Evolutionary conservation across 2,329 filamentous ascomycete genomes (phyloP), one percentile per base, ranked within the genome.

Genomic region (Paecilomyces niveus): DNA sequence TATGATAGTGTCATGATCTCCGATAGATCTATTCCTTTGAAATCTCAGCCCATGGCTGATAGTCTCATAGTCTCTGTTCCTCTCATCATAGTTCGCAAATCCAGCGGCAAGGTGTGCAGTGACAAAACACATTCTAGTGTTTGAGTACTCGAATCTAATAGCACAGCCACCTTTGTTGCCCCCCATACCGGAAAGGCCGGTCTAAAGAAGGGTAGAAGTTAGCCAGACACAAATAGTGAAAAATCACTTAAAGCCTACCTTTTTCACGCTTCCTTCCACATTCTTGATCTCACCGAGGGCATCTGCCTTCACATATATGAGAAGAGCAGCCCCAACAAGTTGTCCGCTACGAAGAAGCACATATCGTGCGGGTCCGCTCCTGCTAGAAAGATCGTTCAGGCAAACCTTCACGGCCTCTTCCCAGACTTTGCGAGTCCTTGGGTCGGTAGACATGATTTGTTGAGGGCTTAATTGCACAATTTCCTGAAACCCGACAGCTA

Each of bases 401-500:
- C 88, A 90, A 53, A 80, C 80, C 63, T 88, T 87, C 24, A 97
- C 92, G 3, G 89, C 87, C 56, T 82, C 78, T 71, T 99, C 94
- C 94, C 94, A 99, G 21, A 87, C 78, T 62, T 91, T 87, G 64
- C 93, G 90, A 57, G 90, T 84, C 2, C 87, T 85, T 1, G 94
- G 94, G 70, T 99, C 93, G 60, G 92, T 97, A 64, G 95, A 96
- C 92, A 99, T 97, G 69, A 99, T 97, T 69, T 99, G 94, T 72
- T 97, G 93, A 15, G 95, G 94, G 66, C 91, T 97, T 53, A 99
- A 79, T 69, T 96, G 90, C n/a, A 99, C 94, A 62, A 99, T 97
- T 74, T 99, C 94, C 70, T 99, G 94, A 67, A 99, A 97, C 0
- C 91, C 94, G 15, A 97, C 87, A 7, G 89, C 92, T 55, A 96